Evolutionary conservation across 2,329 filamentous ascomycete genomes (phyloP).

Genomic region (Colletotrichum sp.): DNA sequence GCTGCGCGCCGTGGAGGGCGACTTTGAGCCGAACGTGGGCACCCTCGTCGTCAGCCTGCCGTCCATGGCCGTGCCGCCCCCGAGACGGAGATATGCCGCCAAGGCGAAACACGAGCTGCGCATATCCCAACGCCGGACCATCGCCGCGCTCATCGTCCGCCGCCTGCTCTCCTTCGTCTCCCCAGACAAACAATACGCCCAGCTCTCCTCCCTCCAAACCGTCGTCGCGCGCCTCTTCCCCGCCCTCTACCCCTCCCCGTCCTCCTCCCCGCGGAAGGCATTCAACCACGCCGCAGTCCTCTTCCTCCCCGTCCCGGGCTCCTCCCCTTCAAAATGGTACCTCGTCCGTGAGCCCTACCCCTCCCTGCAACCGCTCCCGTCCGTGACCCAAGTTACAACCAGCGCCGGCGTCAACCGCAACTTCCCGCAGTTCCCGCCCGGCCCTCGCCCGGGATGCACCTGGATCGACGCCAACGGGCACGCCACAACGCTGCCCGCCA

Average conservation of each 20-base stretch:
- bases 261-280: slow-evolving; percentile 35
- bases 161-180: slow-evolving; percentile 55
- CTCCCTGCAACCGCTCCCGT: slow-evolving; percentile 39
- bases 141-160: slow-evolving; percentile 52
- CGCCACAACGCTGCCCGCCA: background rate
- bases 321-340: slow-evolving; percentile 41
- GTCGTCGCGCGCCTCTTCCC: slow-evolving; percentile 56
- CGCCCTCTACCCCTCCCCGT: slow-evolving; percentile 29
- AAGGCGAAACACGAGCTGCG: slow-evolving; percentile 29
- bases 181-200: slow-evolving; percentile 49
- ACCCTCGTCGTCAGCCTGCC: slow-evolving; percentile 54
- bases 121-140: slow-evolving; percentile 40
- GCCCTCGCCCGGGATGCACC: background rate
- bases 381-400: background rate
- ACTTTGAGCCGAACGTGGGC: slow-evolving; percentile 53
- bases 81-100: background rate
- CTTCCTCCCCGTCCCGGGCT: slow-evolving; percentile 40
- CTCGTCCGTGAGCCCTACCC: slow-evolving; percentile 53
- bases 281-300: slow-evolving; percentile 45
- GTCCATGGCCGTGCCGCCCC: slow-evolving; percentile 28
- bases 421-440: slow-evolving; percentile 6
- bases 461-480: background rate
- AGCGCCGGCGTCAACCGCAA: background rate
- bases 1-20: slow-evolving; percentile 48
- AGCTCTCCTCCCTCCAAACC: slow-evolving; percentile 48